Conservation (phyloP, 2,329 filamentous ascomycete genomes). For the Arachnomyces sp. region DNA sequence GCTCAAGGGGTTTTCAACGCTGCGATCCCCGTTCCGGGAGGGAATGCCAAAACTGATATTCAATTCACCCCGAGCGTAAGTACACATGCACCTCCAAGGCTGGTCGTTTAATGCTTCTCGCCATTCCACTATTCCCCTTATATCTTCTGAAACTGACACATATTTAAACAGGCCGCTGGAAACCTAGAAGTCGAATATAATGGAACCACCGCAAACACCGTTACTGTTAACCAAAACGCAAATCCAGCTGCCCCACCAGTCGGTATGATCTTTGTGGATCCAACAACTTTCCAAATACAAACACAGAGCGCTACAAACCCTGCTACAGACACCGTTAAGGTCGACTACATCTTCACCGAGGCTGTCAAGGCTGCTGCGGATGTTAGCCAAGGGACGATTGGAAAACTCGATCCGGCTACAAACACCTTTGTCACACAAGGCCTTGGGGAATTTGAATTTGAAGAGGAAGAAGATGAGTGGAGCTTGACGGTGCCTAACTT, state of each 20-base stretch:
- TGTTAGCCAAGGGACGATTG: slow-evolving; percentile 4
- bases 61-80: background rate
- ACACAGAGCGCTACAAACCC: slow-evolving; percentile 3
- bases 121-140: too few species aligned
- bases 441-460: slow-evolving; percentile 13
- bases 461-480: slow-evolving; percentile 12
- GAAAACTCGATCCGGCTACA: slow-evolving; percentile 9
- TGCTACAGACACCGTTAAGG: slow-evolving; percentile 7
- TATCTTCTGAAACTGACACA: background rate
- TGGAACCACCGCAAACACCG: slow-evolving; percentile 7
- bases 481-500: slow-evolving; percentile 10
- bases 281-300: slow-evolving; percentile 7
- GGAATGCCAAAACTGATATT: slow-evolving; percentile 1
- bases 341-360: slow-evolving; percentile 12
- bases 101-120: too few species aligned
- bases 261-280: slow-evolving; percentile 11
- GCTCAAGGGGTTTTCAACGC: background rate
- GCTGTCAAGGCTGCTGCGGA: slow-evolving; percentile 8
- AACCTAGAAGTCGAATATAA: slow-evolving; percentile 11
- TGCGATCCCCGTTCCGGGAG: background rate
- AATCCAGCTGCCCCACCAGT: slow-evolving; percentile 5
- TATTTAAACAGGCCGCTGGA: slow-evolving; percentile 5
- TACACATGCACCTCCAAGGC: background rate
- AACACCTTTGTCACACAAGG: slow-evolving; percentile 7
- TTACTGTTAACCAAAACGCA: slow-evolving; percentile 9